These are phyloP conservation scores for Cystofilobasidium macerans DNA, from an alignment of 768 basidiomycete species.

Conservation along the genomic window DNA sequence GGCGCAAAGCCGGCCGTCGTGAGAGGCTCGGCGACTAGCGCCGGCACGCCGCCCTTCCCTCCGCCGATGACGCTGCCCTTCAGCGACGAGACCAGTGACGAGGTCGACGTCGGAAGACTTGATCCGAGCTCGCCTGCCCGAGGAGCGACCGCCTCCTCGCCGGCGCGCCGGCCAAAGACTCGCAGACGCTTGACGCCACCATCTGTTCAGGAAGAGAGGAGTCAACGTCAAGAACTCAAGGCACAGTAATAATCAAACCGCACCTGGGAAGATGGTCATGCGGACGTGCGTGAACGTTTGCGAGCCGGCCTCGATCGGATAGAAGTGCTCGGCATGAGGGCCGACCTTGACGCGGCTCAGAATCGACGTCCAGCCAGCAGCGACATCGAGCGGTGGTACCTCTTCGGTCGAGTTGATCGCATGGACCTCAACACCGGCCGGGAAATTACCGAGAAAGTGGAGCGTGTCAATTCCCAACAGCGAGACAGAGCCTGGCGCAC, in stretches of 20 bases:
- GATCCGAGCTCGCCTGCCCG: slow-evolving; percentile 29
- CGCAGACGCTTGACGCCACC: slow-evolving; percentile 92
- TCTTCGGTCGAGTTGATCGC: slow-evolving; percentile 43
- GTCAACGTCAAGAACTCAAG: no score
- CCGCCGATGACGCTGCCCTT: slow-evolving; percentile 3
- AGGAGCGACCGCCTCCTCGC: slow-evolving; percentile 38
- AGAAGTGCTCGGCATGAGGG: slow-evolving; percentile 78
- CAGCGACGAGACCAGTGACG: slow-evolving; percentile 1
- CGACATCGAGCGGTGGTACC: slow-evolving; percentile 34
- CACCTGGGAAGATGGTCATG: slow-evolving; percentile 69
- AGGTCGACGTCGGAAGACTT: slow-evolving; percentile 12
- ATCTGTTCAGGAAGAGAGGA: slow-evolving; percentile 44
- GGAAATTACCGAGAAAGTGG: slow-evolving; percentile 93
- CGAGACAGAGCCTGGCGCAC: slow-evolving; percentile 57
- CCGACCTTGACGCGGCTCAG: slow-evolving; percentile 69
- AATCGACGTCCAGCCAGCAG: slow-evolving; percentile 59
- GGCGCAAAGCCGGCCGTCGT: slow-evolving; percentile 76
- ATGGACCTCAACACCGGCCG: slow-evolving; percentile 67
- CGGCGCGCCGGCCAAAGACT: slow-evolving; percentile 47
- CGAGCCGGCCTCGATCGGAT: slow-evolving; percentile 50
- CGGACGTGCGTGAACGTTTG: slow-evolving; percentile 68
- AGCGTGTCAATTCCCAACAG: slow-evolving; percentile 82
- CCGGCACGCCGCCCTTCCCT: slow-evolving; percentile 21
- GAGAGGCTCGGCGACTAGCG: slow-evolving; percentile 46
- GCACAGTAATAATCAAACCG: no score